phyloP scores from a whole-genome alignment of 2,329 filamentous ascomycete species.

The Diaporthe sp. region DNA sequence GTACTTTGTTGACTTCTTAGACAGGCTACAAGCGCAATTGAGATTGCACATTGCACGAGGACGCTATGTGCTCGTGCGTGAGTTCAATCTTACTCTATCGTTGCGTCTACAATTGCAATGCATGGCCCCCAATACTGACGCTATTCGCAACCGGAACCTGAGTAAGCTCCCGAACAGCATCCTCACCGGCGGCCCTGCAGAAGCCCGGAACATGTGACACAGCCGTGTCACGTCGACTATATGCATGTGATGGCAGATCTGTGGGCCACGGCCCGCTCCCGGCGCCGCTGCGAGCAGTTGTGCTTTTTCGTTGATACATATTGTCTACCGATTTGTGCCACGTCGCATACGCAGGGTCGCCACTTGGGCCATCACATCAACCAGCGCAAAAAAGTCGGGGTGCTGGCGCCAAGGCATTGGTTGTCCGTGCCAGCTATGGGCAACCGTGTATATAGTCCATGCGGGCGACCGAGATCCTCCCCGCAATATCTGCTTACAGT shows the following conservation, averaged over 20 bases:
- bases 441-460: not conserved
- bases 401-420: slow-evolving; percentile 2
- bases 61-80: too few species aligned
- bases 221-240: not conserved
- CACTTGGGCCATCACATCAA: slow-evolving; percentile 19
- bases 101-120: too few species aligned
- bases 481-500: not conserved
- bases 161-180: not conserved
- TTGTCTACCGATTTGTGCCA: slow-evolving; percentile 2
- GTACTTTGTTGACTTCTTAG: too few species aligned
- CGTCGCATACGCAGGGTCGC: slow-evolving; percentile 8
- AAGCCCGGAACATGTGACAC: not conserved
- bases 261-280: not conserved
- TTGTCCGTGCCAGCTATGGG: not conserved
- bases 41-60: too few species aligned
- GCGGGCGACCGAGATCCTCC: slow-evolving; percentile 14
- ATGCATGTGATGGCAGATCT: slow-evolving; percentile 5
- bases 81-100: not conserved
- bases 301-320: not conserved
- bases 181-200: not conserved
- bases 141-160: not conserved
- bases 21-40: not conserved
- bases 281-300: not conserved
- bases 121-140: not conserved
- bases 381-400: not conserved